These are phyloP conservation scores for Yarrowia sp. DNA, from an alignment of 805 yeast species.

Conservation along the genomic window DNA sequence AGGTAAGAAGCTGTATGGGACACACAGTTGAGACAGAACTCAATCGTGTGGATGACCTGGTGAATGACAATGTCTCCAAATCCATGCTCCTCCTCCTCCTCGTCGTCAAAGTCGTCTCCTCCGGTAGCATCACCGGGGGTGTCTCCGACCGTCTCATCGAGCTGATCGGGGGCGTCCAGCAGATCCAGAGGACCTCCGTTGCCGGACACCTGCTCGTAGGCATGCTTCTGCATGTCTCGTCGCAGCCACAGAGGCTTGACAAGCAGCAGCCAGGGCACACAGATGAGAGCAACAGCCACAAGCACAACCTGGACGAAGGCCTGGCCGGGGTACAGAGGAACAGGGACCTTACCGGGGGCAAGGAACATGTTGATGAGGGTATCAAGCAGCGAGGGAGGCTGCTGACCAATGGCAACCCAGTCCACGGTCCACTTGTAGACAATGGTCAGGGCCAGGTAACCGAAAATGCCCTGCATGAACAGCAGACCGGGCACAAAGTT, in stretches of 20 bases:
- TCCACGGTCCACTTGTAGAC: constrained; percentile 94
- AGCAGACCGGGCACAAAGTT: constrained; percentile 93
- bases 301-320: constrained; percentile 73
- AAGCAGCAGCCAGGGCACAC: constrained; percentile 91
- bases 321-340: constrained; percentile 81
- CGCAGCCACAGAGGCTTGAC: constrained; percentile 80
- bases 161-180: constrained; percentile 39
- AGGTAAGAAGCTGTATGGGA: constrained; percentile 98
- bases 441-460: constrained; percentile 84
- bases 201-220: constrained; percentile 59
- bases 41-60: constrained; percentile 97
- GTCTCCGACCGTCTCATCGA: constrained; percentile 43
- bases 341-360: constrained; percentile 88
- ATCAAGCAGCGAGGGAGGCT: constrained; percentile 92
- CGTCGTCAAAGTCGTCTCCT: constrained; percentile 58
- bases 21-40: constrained; percentile 94
- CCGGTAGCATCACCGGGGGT: constrained; percentile 40
- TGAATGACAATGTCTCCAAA: constrained; percentile 96
- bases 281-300: constrained; percentile 75
- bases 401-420: constrained; percentile 78
- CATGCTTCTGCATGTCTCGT: constrained; percentile 61
- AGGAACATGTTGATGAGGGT: constrained; percentile 96
- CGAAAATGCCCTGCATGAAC: constrained; percentile 96
- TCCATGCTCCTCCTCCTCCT: constrained; percentile 63
- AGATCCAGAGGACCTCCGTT: constrained; percentile 44